Evolutionary conservation across 1,139 yeast species (phyloP).

Genomic region (Candida mesenterica): DNA sequence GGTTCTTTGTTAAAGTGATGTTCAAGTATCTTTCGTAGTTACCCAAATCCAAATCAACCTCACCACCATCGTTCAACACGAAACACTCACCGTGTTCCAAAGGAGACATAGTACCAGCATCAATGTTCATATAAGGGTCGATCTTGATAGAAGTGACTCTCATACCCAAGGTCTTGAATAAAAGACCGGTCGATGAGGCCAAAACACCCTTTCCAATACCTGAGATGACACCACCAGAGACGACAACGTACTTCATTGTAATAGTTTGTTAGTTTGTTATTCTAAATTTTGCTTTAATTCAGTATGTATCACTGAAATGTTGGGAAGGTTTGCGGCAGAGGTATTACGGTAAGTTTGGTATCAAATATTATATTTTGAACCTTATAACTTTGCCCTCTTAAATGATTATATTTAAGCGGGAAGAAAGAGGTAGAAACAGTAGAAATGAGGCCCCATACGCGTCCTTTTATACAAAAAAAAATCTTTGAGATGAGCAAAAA

Average conservation of each 20-base stretch:
- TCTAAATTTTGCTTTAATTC: background rate
- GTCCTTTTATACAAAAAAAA: conserved; percentile 13
- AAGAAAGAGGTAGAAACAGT: conserved; percentile 29
- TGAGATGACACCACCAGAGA: conserved; percentile 97
- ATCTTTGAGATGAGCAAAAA: background rate
- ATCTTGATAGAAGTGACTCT: conserved; percentile 96
- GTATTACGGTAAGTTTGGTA: background rate
- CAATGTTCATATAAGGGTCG: conserved; percentile 98
- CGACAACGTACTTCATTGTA: conserved; percentile 95
- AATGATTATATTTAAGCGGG: conserved; percentile 49
- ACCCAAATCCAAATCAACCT: conserved; percentile 96
- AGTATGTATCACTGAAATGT: conserved; percentile 2
- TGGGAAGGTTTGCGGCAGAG: too few relatives aligned
- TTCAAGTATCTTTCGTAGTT: conserved; percentile 95
- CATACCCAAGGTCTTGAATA: conserved; percentile 89
- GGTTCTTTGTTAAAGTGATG: conserved; percentile 88
- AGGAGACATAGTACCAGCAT: conserved; percentile 99
- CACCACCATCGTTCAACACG: conserved; percentile 98
- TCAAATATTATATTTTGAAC: conserved; percentile 3
- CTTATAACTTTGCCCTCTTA: conserved; percentile 40
- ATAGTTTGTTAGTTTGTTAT: background rate
- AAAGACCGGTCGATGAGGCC: conserved; percentile 94
- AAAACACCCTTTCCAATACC: conserved; percentile 99
- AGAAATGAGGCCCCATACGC: conserved; percentile 9
- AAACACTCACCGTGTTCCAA: conserved; percentile 98